Percentiles rank a stretch among this genome's conserved stretches.
phyloP scores from a whole-genome alignment of 257 asterid genomes.

The Marsdenia floribunda region DNA sequence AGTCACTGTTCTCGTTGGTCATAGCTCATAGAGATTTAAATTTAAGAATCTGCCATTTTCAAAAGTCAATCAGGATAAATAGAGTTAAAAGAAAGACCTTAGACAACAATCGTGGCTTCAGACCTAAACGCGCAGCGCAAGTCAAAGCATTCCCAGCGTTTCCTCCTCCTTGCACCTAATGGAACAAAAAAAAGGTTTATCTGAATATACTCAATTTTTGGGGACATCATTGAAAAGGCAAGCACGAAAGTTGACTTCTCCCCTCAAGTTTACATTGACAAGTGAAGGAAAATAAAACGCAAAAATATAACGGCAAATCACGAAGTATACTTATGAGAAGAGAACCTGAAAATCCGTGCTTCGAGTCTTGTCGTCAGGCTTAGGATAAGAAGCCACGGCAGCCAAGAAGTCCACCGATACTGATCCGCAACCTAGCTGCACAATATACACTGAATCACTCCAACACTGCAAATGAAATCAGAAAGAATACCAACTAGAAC shows the following conservation, averaged over 20 bases:
- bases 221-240: not conserved
- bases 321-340: not conserved
- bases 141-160: constrained; percentile 91
- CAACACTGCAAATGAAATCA: not conserved
- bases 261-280: not conserved
- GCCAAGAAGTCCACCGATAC: constrained; percentile 66
- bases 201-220: not conserved
- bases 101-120: constrained; percentile 71
- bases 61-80: not conserved
- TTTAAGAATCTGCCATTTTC: not conserved
- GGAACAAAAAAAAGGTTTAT: not conserved
- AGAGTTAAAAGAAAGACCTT: constrained; percentile 41
- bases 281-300: not conserved
- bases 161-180: constrained; percentile 89
- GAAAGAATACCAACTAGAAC: not conserved
- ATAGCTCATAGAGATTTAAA: not conserved
- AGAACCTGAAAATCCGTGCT: constrained; percentile 74
- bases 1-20: not conserved
- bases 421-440: constrained; percentile 79
- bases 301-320: not conserved
- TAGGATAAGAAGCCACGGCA: constrained; percentile 83
- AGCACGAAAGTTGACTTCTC: not conserved
- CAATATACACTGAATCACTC: not conserved
- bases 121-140: constrained; percentile 85
- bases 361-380: constrained; percentile 86